phyloP scores from a whole-genome alignment of 106 monocot genomes.

The Dendrobium catenatum region DNA sequence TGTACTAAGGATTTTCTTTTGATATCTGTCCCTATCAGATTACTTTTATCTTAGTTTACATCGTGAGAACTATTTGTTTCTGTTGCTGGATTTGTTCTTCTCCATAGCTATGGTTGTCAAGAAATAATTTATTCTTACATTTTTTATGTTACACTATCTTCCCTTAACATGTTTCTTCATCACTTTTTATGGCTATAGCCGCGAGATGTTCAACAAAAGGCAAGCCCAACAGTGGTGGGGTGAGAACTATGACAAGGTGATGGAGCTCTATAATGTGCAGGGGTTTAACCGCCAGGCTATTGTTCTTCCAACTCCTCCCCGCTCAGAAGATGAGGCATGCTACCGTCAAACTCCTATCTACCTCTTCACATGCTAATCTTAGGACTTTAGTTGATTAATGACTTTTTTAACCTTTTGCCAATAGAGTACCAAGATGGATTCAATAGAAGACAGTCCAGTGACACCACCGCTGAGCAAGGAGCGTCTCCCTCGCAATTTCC shows the following conservation, averaged over 20 bases:
- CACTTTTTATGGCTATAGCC: conserved; percentile 16
- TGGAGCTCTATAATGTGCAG: conserved; percentile 81
- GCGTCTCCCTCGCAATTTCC: conserved; percentile 35
- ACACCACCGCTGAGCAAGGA: conserved; percentile 66
- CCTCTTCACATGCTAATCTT: neutral
- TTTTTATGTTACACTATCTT: neutral
- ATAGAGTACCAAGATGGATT: conserved; percentile 64
- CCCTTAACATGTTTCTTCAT: neutral
- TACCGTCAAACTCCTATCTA: neutral
- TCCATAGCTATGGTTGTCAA: too few relatives aligned
- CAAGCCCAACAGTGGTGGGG: conserved; percentile 89
- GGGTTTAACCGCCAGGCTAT: conserved; percentile 45
- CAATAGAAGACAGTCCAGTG: conserved; percentile 58
- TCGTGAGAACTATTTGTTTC: too few relatives aligned
- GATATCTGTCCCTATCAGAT: too few relatives aligned
- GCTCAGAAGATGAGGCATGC: conserved; percentile 69
- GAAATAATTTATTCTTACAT: neutral
- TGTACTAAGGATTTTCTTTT: too few relatives aligned
- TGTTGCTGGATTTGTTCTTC: too few relatives aligned
- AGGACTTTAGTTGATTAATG: neutral
- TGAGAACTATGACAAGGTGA: conserved; percentile 73
- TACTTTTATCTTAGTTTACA: too few relatives aligned
- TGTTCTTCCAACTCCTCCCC: conserved; percentile 56
- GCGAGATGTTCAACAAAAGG: conserved; percentile 80
- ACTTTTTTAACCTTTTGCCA: neutral